Evolutionary conservation across 495 filamentous ascomycete genomes (phyloP).

Genomic region (Daldinia grandis): DNA sequence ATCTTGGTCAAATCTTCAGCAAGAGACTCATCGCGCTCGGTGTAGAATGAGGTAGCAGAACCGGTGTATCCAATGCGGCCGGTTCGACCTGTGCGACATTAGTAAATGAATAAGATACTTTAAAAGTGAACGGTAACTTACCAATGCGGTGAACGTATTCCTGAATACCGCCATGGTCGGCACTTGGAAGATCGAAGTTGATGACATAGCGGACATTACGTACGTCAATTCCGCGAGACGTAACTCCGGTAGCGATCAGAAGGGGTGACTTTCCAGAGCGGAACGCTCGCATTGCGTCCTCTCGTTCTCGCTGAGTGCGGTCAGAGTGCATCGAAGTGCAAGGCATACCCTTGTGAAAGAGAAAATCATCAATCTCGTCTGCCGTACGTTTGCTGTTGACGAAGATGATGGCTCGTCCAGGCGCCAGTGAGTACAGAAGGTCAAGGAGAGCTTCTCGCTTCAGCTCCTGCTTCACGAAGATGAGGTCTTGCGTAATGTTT

Average conservation of each 20-base stretch:
- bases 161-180: slow-evolving; percentile 80
- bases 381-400: slow-evolving; percentile 79
- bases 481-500: slow-evolving; percentile 81
- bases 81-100: slow-evolving; percentile 75
- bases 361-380: slow-evolving; percentile 85
- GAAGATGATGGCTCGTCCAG: slow-evolving; percentile 88
- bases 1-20: slow-evolving; percentile 76
- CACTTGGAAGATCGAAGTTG: slow-evolving; percentile 85
- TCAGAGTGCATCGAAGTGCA: slow-evolving; percentile 86
- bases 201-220: slow-evolving; percentile 87
- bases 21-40: slow-evolving; percentile 69
- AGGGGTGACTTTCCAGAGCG: slow-evolving; percentile 76
- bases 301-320: slow-evolving; percentile 89
- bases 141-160: slow-evolving; percentile 96
- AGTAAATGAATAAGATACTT: slow-evolving; percentile 10
- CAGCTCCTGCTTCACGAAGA: slow-evolving; percentile 65
- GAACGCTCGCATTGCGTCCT: slow-evolving; percentile 92
- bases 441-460: slow-evolving; percentile 80
- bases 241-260: slow-evolving; percentile 83
- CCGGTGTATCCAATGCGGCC: slow-evolving; percentile 91
- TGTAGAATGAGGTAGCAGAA: slow-evolving; percentile 87
- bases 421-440: slow-evolving; percentile 70
- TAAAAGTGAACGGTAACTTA: slow-evolving; percentile 49
- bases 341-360: slow-evolving; percentile 81
- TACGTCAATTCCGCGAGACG: slow-evolving; percentile 91